Percentiles rank a stretch among this genome's conserved stretches.
Evolutionary conservation across 2,329 filamentous ascomycete species (phyloP).

Genomic region (Phaeosphaeria sp.): DNA sequence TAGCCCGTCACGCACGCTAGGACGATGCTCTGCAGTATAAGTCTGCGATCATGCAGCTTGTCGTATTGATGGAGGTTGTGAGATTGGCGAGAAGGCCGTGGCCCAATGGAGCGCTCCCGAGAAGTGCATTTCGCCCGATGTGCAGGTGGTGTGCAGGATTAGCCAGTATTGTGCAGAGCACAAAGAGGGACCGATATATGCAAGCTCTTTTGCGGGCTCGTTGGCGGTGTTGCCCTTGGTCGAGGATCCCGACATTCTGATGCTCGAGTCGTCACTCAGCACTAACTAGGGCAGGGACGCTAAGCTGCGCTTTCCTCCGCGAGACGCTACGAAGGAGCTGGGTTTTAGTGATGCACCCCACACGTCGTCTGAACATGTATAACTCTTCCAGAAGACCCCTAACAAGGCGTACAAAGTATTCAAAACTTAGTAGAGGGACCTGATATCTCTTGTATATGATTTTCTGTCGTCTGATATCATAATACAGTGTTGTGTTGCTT

Average conservation of each 20-base stretch:
- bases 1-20: not conserved
- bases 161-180: not conserved
- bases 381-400: too few species aligned
- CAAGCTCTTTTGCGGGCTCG: not conserved
- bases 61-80: not conserved
- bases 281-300: not conserved
- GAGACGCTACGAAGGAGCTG: too few species aligned
- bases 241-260: not conserved
- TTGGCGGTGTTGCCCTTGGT: not conserved
- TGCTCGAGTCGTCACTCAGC: not conserved
- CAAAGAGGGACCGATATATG: not conserved
- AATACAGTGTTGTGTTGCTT: too few species aligned
- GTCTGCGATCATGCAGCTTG: not conserved
- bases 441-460: too few species aligned
- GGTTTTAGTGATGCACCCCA: too few species aligned
- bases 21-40: not conserved
- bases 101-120: not conserved
- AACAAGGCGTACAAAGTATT: too few species aligned
- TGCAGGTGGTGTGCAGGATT: not conserved
- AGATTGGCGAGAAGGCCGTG: slow-evolving; percentile 4
- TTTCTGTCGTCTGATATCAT: too few species aligned
- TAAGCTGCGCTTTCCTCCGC: not conserved
- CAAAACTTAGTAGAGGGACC: too few species aligned
- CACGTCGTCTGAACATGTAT: too few species aligned
- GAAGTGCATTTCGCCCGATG: not conserved